phyloP scores from a whole-genome alignment of 2,329 filamentous ascomycete genomes.

The Sclerotinia trifoliorum region DNA sequence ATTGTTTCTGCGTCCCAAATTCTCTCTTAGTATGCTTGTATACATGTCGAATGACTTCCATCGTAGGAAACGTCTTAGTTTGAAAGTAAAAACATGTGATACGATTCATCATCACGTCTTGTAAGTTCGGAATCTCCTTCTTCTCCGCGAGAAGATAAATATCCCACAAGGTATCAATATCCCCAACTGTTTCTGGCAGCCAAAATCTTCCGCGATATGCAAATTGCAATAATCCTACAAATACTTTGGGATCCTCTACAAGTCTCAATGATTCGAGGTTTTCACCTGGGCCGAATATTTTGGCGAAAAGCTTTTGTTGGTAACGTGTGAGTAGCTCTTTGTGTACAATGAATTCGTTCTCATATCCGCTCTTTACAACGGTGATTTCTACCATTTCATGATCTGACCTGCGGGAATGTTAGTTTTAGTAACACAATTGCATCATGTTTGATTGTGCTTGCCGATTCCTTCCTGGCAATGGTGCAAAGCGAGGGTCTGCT shows the following conservation, averaged over 20 bases:
- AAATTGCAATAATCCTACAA: background rate
- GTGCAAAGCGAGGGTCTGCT: background rate
- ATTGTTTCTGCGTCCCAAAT: background rate
- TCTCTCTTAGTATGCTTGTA: background rate
- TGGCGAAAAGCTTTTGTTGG: background rate
- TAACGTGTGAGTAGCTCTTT: background rate
- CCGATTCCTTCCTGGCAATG: background rate
- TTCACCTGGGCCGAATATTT: background rate
- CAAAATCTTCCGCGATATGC: conserved; percentile 2
- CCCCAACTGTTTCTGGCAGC: background rate
- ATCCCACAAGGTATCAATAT: background rate
- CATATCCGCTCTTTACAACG: background rate
- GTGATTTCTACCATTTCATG: background rate
- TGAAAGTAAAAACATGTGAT: background rate
- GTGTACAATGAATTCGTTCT: background rate
- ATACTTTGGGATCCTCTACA: background rate
- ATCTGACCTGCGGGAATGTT: background rate
- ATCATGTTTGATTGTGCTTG: background rate
- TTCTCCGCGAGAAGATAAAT: background rate
- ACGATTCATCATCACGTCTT: conserved; percentile 4
- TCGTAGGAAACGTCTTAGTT: background rate
- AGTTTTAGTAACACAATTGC: background rate
- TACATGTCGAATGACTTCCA: background rate
- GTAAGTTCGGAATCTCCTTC: background rate
- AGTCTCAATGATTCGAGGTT: background rate